Base-by-base conservation (phyloP, 768 basidiomycete species). In the Naganishia kalamii region DNA sequence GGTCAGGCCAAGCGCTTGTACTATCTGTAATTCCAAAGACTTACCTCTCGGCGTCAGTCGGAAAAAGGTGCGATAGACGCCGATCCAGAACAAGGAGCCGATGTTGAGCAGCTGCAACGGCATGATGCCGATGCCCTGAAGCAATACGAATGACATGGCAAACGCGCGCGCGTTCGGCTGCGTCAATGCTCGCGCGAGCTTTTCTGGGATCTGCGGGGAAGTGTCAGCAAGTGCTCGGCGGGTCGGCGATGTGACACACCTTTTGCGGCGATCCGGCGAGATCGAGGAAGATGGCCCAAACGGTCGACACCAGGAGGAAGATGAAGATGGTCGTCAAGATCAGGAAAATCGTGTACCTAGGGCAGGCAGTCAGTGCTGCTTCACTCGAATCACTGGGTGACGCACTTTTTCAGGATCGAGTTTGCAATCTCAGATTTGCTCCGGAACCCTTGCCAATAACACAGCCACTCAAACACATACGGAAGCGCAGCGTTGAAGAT, bases 401-500 rank as follows among this genome's bases (percentile, higher is more conserved):
- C 85, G 63, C 66, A 96, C 92, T 97, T 98, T 71, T 87, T 89
- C 76, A 99, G 78, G 48, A 97, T 79, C 0, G 91, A 91, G 71
- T 90, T 93, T 73, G 98, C 94, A 37, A 97, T 85, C 86, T 90
- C 88, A 73, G 92, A 94, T 30, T 92, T 81, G 3, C 94, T 92
- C 35, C 85, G 86, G 70, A 86, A 88, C 3, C 93, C 96, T 76
- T 98, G 90, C n/a, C 87, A 79, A 74, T 94, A 93, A 0, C 90
- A 92, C 43, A 97, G 80, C 64, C 82, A 88, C 80, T 96, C 92
- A 21, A 99, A 80, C 15, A 93, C 78, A 78, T 92, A 92, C 0
- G 96, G 96, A 12, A 97, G 74, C 30, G 88, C 67, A 0, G 89
- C 92, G 78, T 98, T 99, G 73, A 98, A 83, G 0, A 84, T 84